Base-by-base conservation (phyloP, 129 eudicot species). In the Tagetes erecta region DNA sequence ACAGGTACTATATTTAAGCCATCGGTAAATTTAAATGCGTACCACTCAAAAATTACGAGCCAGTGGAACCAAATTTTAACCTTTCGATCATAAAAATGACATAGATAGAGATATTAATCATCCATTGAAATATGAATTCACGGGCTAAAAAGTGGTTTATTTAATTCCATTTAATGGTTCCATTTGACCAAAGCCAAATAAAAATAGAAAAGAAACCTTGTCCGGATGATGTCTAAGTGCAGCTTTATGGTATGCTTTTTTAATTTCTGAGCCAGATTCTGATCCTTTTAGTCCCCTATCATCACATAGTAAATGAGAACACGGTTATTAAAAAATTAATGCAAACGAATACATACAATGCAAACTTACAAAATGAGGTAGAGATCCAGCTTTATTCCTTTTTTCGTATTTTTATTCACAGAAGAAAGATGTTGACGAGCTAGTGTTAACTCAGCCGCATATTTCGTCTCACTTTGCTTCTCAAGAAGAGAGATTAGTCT, bases 201-300 rank as follows among this genome's bases (percentile, higher is more conserved):
- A 49, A n/a, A 2, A 33, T 20, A 20, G 27, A 27, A 68, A 30
- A 3, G 34, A 4, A 52, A 93, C 98, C 98, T 93, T 93, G 86
- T 93, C 98, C 41, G 98, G 97, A 66, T 93, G 98, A 80, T 93
- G 98, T 73, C 77, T 83, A 52, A 93, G 97, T 70, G 98, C 98
- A 53, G 98, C 97, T 82, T 83, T 93, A 49, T 88, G 84, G 72
- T 93, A 93, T 56, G 97, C 98, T 79, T 88, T 93, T 84, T 90
- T 93, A 42, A 93, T 90, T 67, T 93, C 97, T 30, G 97, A 47
- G 67, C 87, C 80, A 11, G 89, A 47, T 76, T 88, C 98, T 10
- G 97, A 79, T 37, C 80, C 82, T 81, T 93, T 88, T 46, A 84
- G 66, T 69, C 97, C 98, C 92, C 98, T 93, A 77, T 41, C 72